These are phyloP conservation scores for Lyophyllum shimeji DNA, from an alignment of 768 basidiomycete genomes.

Conservation along the genomic window DNA sequence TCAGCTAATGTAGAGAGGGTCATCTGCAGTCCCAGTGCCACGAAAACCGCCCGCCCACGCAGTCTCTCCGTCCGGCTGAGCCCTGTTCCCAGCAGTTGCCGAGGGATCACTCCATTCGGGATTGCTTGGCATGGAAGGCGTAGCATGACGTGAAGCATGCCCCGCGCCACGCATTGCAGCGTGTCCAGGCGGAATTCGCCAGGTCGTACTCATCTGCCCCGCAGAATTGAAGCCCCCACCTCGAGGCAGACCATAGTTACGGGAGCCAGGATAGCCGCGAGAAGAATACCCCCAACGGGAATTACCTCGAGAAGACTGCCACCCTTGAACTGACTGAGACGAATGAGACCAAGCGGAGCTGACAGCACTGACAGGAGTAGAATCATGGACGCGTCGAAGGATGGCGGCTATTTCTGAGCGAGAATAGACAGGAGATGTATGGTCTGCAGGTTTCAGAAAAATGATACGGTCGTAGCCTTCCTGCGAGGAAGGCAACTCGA, in stretches of 20 bases:
- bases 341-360: constrained; percentile 8
- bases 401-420: constrained; percentile 50
- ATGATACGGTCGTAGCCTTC: constrained; percentile 72
- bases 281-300: constrained; percentile 21
- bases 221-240: constrained; percentile 11
- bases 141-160: neutral
- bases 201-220: constrained; percentile 3
- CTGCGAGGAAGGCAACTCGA: constrained; percentile 47
- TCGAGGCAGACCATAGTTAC: constrained; percentile 14
- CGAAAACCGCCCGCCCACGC: neutral
- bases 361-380: constrained; percentile 31
- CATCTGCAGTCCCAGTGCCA: neutral
- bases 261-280: constrained; percentile 21
- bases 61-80: neutral
- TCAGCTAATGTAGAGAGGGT: neutral
- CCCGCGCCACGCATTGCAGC: constrained; percentile 10
- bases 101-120: neutral
- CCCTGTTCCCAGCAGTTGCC: neutral
- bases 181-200: constrained; percentile 5
- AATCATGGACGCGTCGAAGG: constrained; percentile 49
- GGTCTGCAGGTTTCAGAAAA: constrained; percentile 41
- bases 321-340: constrained; percentile 19
- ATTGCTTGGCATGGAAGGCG: constrained; percentile 2
- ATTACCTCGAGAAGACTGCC: constrained; percentile 20
- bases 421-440: constrained; percentile 45